A percentile compares a stretch with the other conserved stretches of the same genome.
Evolutionary conservation across 352 stramenopile species (phyloP).

Genomic region (Phytophthora podocarpi): DNA sequence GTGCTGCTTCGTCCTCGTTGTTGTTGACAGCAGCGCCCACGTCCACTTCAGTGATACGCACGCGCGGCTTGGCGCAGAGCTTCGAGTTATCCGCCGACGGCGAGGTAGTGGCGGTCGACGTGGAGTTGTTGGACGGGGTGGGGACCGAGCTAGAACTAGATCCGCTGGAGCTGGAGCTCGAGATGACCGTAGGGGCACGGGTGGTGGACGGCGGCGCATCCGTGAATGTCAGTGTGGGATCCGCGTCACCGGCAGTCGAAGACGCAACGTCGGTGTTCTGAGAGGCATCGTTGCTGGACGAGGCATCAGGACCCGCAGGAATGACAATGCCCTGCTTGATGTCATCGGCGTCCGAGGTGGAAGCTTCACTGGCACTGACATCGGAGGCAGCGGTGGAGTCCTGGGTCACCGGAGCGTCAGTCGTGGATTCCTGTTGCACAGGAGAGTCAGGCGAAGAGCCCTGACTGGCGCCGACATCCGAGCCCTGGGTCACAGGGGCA

Average conservation of each 20-base stretch:
- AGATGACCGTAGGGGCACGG: not conserved
- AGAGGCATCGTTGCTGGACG: not conserved
- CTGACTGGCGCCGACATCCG: conserved; percentile 11
- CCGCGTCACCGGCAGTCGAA: too few species aligned
- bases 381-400: conserved; percentile 2
- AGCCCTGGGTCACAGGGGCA: too few species aligned
- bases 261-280: conserved; percentile 18
- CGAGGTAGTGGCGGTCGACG: conserved; percentile 3
- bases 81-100: conserved; percentile 27
- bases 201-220: conserved; percentile 4
- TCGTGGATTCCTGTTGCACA: conserved; percentile 6
- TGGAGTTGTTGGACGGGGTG: conserved; percentile 10
- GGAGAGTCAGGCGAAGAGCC: not conserved
- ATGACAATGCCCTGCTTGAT: conserved; percentile 18
- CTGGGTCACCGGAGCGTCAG: conserved; percentile 6
- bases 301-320: conserved; percentile 1
- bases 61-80: too few species aligned
- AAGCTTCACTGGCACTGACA: conserved; percentile 6
- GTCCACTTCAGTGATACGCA: too few species aligned
- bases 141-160: not conserved
- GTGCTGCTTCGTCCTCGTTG: too few species aligned
- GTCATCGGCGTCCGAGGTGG: not conserved
- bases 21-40: too few species aligned
- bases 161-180: conserved; percentile 9
- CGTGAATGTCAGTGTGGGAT: conserved; percentile 15